A percentile compares a stretch with the other conserved stretches of the same genome.
phyloP scores from a whole-genome alignment of 805 yeast species.

The Pichia cabralensis region DNA sequence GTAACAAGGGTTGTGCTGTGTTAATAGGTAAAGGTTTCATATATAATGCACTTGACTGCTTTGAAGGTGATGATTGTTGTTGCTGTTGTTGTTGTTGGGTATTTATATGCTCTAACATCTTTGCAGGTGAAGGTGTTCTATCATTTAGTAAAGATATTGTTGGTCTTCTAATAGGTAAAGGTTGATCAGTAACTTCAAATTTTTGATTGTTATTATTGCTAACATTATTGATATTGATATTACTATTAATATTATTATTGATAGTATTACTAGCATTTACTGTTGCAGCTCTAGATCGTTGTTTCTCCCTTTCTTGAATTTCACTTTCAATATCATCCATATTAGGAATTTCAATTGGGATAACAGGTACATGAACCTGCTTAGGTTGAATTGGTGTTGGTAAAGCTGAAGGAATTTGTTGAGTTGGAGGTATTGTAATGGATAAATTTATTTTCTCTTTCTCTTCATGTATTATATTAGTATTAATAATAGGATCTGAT shows the following conservation, averaged over 20 bases:
- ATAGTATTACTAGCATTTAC: conserved; percentile 6
- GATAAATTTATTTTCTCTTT: not conserved
- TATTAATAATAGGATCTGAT: no score
- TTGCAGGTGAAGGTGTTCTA: conserved; percentile 40
- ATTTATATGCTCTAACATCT: conserved; percentile 16
- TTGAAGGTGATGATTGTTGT: conserved; percentile 21
- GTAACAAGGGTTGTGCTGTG: conserved; percentile 35
- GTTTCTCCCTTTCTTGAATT: conserved; percentile 12
- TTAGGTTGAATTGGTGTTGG: conserved; percentile 1
- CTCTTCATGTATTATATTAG: not conserved
- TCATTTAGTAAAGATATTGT: conserved; percentile 26
- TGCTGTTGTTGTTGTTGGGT: conserved; percentile 2
- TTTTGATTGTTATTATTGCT: not conserved
- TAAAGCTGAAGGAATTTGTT: not conserved
- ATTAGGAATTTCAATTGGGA: conserved; percentile 60
- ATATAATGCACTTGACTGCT: conserved; percentile 26
- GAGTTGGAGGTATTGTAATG: conserved; percentile 1
- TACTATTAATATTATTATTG: not conserved
- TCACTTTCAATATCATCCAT: conserved; percentile 30
- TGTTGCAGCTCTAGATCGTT: conserved; percentile 24
- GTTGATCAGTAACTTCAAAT: conserved; percentile 9
- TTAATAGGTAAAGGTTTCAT: conserved; percentile 42
- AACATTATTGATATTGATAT: not conserved
- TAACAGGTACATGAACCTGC: conserved; percentile 36
- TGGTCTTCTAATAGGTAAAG: conserved; percentile 22